phyloP scores from a whole-genome alignment of 208 protist species.

The Crithidia acanthocephali region DNA sequence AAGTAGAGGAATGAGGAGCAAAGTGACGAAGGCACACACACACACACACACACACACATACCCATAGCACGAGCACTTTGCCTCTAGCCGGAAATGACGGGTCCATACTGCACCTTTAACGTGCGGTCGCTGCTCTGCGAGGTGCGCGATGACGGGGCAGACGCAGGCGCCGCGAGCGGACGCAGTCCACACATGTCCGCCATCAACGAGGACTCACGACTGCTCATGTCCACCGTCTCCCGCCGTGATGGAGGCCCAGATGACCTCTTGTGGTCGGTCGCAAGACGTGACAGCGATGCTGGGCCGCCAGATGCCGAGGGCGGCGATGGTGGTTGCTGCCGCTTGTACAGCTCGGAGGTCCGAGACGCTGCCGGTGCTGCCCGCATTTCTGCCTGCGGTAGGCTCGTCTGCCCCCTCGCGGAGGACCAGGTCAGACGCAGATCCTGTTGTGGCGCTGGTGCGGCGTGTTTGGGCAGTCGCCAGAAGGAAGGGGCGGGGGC shows the following conservation, averaged over 20 bases:
- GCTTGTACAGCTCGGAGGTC: too few species aligned
- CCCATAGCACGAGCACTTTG: too few species aligned
- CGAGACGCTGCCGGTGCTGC: too few species aligned
- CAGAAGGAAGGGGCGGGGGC: constrained; percentile 21
- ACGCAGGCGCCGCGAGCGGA: neutral
- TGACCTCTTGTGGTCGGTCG: too few species aligned
- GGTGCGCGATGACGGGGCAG: neutral
- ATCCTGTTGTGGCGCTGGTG: neutral
- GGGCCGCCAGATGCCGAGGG: too few species aligned
- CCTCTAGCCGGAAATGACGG: constrained; percentile 9
- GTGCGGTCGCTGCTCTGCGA: neutral
- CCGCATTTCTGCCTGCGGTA: neutral
- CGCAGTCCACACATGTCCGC: constrained; percentile 11
- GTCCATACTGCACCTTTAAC: constrained; percentile 19
- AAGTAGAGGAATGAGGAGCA: too few species aligned
- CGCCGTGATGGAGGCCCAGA: too few species aligned
- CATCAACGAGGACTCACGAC: constrained; percentile 13
- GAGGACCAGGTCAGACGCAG: neutral
- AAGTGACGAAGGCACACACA: too few species aligned
- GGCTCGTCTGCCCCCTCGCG: constrained; percentile 2
- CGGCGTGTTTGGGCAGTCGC: constrained; percentile 8
- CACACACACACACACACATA: neutral
- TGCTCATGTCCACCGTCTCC: constrained; percentile 10
- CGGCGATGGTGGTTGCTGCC: too few species aligned
- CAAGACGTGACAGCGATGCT: neutral